Conservation (phyloP, 768 basidiomycete species). For the Gymnopilus dilepis region DNA sequence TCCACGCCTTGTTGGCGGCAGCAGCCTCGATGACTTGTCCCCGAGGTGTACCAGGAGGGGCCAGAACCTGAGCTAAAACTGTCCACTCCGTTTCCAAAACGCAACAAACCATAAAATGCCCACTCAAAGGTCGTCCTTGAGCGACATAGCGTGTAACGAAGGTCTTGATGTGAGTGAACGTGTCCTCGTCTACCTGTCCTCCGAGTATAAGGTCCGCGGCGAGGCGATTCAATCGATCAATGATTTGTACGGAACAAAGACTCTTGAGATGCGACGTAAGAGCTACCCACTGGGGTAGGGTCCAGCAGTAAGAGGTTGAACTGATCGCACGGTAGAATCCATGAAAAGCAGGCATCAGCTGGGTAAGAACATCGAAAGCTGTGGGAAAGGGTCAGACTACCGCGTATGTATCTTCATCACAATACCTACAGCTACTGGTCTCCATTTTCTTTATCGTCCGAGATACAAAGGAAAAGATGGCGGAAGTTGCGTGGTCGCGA, state of each 20-base stretch:
- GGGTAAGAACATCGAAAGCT: slow-evolving; percentile 78
- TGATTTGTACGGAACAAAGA: slow-evolving; percentile 67
- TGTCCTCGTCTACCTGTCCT: slow-evolving; percentile 54
- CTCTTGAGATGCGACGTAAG: slow-evolving; percentile 57
- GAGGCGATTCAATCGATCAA: slow-evolving; percentile 77
- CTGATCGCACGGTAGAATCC: slow-evolving; percentile 87
- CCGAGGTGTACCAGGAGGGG: slow-evolving; percentile 36
- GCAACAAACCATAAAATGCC: slow-evolving; percentile 91
- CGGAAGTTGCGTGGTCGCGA: slow-evolving; percentile 53
- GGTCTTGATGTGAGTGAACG: slow-evolving; percentile 64
- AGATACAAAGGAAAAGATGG: slow-evolving; percentile 66
- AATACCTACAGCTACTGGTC: slow-evolving; percentile 59
- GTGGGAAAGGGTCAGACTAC: not conserved
- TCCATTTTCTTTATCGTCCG: slow-evolving; percentile 61
- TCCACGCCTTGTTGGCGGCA: slow-evolving; percentile 85
- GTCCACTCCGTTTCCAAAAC: slow-evolving; percentile 88
- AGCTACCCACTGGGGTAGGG: slow-evolving; percentile 63
- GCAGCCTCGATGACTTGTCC: slow-evolving; percentile 66
- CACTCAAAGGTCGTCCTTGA: slow-evolving; percentile 78
- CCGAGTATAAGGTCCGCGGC: slow-evolving; percentile 66
- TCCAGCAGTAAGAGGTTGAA: slow-evolving; percentile 80
- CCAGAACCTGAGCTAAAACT: slow-evolving; percentile 73
- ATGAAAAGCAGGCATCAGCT: slow-evolving; percentile 81
- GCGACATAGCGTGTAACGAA: slow-evolving; percentile 78
- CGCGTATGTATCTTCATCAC: not conserved